Evolutionary conservation across 352 stramenopile genomes (phyloP).

Genomic region (Globisporangium recalcitrans): DNA sequence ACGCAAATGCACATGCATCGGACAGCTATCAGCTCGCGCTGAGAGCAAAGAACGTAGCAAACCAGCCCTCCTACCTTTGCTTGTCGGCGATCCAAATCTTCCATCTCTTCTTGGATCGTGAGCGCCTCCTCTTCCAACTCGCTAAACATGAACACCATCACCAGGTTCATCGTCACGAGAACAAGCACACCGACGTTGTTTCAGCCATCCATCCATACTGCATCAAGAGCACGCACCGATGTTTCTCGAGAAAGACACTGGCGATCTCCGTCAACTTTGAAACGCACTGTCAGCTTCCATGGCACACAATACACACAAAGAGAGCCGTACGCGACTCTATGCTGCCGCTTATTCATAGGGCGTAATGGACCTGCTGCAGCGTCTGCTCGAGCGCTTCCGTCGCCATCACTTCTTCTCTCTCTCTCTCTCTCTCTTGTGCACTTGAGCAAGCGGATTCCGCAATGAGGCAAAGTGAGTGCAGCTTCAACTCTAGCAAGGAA

Average conservation of each 20-base stretch:
- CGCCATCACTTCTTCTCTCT: slow-evolving; percentile 10
- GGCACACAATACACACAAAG: not conserved
- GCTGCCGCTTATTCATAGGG: not conserved
- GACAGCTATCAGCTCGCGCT: not conserved
- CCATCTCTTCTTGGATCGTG: slow-evolving; percentile 56
- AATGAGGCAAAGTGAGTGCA: slow-evolving; percentile 15
- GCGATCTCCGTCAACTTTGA: slow-evolving; percentile 15
- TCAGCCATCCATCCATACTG: not conserved
- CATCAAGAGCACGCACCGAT: slow-evolving; percentile 5
- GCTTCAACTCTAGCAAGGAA: slow-evolving; percentile 17
- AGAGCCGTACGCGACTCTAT: not conserved
- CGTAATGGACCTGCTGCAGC: slow-evolving; percentile 17
- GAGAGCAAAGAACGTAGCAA: not conserved
- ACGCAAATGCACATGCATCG: not conserved
- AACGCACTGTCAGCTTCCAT: not conserved
- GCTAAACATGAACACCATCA: slow-evolving; percentile 18
- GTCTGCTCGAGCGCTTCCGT: slow-evolving; percentile 24
- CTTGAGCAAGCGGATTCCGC: slow-evolving; percentile 21
- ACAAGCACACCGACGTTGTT: not conserved
- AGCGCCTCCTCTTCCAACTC: slow-evolving; percentile 45
- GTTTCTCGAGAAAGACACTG: slow-evolving; percentile 13
- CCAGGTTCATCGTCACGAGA: not conserved
- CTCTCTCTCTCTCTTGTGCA: slow-evolving; percentile 19
- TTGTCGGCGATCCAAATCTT: slow-evolving; percentile 50
- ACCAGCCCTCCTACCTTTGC: slow-evolving; percentile 30